These are phyloP conservation scores for Meyerozyma carpophila DNA, from an alignment of 1,139 yeast species.

Conservation along the genomic window DNA sequence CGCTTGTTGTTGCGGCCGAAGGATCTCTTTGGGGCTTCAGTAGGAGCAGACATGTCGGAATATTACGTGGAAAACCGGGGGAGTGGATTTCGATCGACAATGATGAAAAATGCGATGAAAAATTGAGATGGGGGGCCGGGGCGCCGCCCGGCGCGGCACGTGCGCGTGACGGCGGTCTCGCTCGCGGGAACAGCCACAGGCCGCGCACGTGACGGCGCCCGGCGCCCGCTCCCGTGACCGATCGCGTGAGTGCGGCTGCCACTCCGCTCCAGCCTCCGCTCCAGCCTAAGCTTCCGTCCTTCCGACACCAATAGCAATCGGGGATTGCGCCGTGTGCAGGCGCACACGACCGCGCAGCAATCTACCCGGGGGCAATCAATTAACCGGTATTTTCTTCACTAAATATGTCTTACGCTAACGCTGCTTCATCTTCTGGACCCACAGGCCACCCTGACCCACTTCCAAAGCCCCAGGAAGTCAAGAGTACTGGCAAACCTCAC, in stretches of 20 bases:
- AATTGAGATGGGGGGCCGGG: constrained; percentile 7
- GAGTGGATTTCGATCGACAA: constrained; percentile 85
- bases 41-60: constrained; percentile 82
- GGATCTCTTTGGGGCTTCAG: constrained; percentile 55
- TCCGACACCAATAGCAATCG: too few relatives aligned
- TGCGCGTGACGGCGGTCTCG: not conserved
- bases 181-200: too few relatives aligned
- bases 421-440: constrained; percentile 37
- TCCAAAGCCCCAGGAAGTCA: constrained; percentile 23
- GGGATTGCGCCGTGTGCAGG: too few relatives aligned
- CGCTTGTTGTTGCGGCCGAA: constrained; percentile 70
- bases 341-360: constrained; percentile 2
- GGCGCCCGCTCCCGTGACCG: too few relatives aligned
- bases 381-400: not conserved
- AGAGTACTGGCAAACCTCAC: constrained; percentile 17
- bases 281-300: too few relatives aligned
- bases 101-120: constrained; percentile 4
- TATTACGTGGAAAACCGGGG: constrained; percentile 90
- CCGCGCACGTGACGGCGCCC: too few relatives aligned
- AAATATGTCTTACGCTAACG: constrained; percentile 29
- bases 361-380: not conserved
- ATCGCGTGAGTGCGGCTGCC: too few relatives aligned
- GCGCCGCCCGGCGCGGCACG: constrained; percentile 1
- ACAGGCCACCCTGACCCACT: constrained; percentile 14
- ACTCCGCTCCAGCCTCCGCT: too few relatives aligned